phyloP scores from a whole-genome alignment of 1,284 basidiomycete species.

The Lignosus rhinocerotis region DNA sequence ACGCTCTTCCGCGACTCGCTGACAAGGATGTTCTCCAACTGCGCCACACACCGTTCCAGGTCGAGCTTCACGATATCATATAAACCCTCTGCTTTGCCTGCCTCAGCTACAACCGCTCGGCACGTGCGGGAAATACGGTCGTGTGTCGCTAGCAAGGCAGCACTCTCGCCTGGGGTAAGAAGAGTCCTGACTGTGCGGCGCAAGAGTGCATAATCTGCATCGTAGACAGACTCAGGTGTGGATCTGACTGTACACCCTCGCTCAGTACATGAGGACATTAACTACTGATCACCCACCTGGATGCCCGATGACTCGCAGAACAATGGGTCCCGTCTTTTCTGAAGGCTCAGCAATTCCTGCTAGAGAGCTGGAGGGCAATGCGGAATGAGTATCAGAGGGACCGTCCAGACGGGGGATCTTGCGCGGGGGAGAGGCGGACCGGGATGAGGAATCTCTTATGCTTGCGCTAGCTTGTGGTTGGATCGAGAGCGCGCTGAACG shows the following conservation, averaged over 20 bases:
- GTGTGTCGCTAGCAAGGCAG: conserved; percentile 46
- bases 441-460: conserved; percentile 35
- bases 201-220: conserved; percentile 35
- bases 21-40: conserved; percentile 41
- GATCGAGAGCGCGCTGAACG: conserved; percentile 50
- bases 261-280: not conserved
- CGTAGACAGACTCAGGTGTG: conserved; percentile 12
- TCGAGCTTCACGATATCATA: conserved; percentile 54
- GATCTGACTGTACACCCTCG: conserved; percentile 19
- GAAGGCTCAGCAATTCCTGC: conserved; percentile 21
- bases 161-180: conserved; percentile 39
- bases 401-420: conserved; percentile 65
- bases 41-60: conserved; percentile 49
- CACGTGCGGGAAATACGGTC: conserved; percentile 60
- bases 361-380: conserved; percentile 50
- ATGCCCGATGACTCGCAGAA: conserved; percentile 45
- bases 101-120: conserved; percentile 49
- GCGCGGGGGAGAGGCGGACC: conserved; percentile 58
- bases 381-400: conserved; percentile 58
- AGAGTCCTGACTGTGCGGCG: conserved; percentile 45
- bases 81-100: conserved; percentile 53
- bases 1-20: conserved; percentile 30
- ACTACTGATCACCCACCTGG: conserved; percentile 34
- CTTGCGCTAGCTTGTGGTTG: conserved; percentile 8
- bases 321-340: conserved; percentile 38